Conservation (phyloP, 345 rosid species). For the Ricinus communis region DNA sequence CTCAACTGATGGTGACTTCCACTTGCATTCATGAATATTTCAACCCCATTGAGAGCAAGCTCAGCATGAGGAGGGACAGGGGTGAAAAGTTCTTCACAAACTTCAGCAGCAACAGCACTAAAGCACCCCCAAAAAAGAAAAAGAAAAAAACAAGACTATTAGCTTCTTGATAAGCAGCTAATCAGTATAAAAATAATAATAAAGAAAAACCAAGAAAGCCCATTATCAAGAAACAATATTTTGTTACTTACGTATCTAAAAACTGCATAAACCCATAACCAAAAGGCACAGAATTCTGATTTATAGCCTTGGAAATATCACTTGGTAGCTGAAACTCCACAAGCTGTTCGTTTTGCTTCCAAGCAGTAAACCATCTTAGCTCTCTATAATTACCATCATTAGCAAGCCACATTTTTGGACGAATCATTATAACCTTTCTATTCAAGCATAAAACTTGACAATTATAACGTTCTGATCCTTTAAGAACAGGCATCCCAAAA, state of each 20-base stretch:
- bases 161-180: slow-evolving; percentile 3
- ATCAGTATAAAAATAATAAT: neutral
- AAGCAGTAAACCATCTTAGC: slow-evolving; percentile 91
- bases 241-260: slow-evolving; percentile 76
- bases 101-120: slow-evolving; percentile 96
- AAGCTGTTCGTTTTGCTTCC: slow-evolving; percentile 81
- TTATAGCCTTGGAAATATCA: slow-evolving; percentile 69
- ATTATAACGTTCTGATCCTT: slow-evolving; percentile 92
- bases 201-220: neutral
- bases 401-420: slow-evolving; percentile 97
- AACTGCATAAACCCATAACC: slow-evolving; percentile 93
- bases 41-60: slow-evolving; percentile 95
- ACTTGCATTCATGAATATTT: slow-evolving; percentile 97
- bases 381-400: slow-evolving; percentile 98
- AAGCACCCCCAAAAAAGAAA: neutral
- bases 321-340: slow-evolving; percentile 74
- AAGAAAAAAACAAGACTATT: neutral
- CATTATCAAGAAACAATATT: too few species aligned
- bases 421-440: slow-evolving; percentile 75
- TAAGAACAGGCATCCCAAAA: slow-evolving; percentile 88
- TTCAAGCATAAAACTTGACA: slow-evolving; percentile 89
- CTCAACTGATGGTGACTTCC: slow-evolving; percentile 98
- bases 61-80: slow-evolving; percentile 92
- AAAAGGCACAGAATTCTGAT: slow-evolving; percentile 76
- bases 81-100: slow-evolving; percentile 91